Percentiles rank a stretch among this genome's conserved stretches.
Evolutionary conservation across 441 rosid genomes (phyloP).

Genomic region (Erodium texanum): DNA sequence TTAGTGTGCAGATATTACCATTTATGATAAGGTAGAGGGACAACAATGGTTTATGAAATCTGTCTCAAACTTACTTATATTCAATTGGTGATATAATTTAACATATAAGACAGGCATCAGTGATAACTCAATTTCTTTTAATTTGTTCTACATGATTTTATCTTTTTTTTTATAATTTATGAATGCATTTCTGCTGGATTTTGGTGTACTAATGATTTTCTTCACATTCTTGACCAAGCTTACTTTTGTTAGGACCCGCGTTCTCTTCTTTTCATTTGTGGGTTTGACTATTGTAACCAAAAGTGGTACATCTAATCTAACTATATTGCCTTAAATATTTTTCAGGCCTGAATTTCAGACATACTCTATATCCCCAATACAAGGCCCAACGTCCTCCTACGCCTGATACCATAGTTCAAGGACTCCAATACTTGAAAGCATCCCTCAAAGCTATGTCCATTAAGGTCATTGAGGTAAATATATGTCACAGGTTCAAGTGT

Average conservation of each 20-base stretch:
- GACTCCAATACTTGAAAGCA: slow-evolving; percentile 90
- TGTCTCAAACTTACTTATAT: not conserved
- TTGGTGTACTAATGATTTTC: not conserved
- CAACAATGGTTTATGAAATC: not conserved
- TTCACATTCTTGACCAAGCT: not conserved
- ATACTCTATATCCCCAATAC: slow-evolving; percentile 76
- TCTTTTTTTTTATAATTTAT: not conserved
- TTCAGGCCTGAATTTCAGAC: slow-evolving; percentile 82
- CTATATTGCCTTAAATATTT: slow-evolving; percentile 9
- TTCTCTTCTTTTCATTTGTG: slow-evolving; percentile 1
- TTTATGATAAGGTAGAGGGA: not conserved
- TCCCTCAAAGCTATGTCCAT: slow-evolving; percentile 90
- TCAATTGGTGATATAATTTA: not conserved
- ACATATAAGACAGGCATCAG: not conserved
- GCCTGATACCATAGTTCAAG: slow-evolving; percentile 92
- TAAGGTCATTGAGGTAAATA: slow-evolving; percentile 83
- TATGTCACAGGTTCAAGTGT: slow-evolving; percentile 5
- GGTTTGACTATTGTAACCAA: not conserved
- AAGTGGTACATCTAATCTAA: not conserved
- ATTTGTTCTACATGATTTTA: not conserved
- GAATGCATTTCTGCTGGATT: not conserved
- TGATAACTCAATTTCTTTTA: not conserved
- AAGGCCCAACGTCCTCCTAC: slow-evolving; percentile 93
- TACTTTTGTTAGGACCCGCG: not conserved
- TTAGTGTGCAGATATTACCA: not conserved